Evolutionary conservation across 208 protist genomes (phyloP), one percentile per base, ranked within the genome.

Genomic region (Leishmania tropica): DNA sequence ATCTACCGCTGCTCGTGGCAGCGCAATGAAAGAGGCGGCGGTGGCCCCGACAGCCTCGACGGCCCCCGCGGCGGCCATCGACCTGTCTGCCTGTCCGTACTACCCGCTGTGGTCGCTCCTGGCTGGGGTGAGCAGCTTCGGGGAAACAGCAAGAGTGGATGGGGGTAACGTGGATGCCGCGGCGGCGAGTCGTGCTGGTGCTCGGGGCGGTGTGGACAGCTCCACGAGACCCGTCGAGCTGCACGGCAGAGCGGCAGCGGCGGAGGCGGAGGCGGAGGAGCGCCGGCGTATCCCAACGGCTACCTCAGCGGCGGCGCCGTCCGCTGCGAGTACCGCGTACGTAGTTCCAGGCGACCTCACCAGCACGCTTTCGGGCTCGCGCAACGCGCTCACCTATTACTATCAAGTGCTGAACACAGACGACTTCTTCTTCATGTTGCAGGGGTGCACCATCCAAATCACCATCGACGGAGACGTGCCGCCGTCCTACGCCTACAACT

Each of bases 391-490:
- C 40, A 71, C 70, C 24, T 40, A 15, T 21, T 84, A 83, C 74
- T 89, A 85, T 70, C n/a, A 79, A 4, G 70, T 79, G 5, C 19
- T 89, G n/a, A 84, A 37, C 28, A 47, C 48, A 4, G 47, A 70
- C 40, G 11, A 31, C 31, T 85, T 85, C 62, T 93, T 89, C 83
- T 79, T 77, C 56, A 89, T 93, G 74, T 40, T 85, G 28, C 35
- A 65, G 40, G 84, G 75, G 3, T 84, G 85, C 76, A 76, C 76
- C 62, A 89, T 93, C 65, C 60, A 40, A 7, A 37, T 89, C n/a
- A 60, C 40, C 28, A 60, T 89, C 21, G 35, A 58, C 71, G 17
- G 75, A 4, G 31, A 0, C 17, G 21, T 76, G 5, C 35, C 54
- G 7, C 78, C 77, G 13, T 45, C 78, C 1, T 83, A 79, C 48